Evolutionary conservation across 257 asterid species (phyloP), one percentile per base, ranked within the genome.

Genomic region (Jaltomata sinuosa): DNA sequence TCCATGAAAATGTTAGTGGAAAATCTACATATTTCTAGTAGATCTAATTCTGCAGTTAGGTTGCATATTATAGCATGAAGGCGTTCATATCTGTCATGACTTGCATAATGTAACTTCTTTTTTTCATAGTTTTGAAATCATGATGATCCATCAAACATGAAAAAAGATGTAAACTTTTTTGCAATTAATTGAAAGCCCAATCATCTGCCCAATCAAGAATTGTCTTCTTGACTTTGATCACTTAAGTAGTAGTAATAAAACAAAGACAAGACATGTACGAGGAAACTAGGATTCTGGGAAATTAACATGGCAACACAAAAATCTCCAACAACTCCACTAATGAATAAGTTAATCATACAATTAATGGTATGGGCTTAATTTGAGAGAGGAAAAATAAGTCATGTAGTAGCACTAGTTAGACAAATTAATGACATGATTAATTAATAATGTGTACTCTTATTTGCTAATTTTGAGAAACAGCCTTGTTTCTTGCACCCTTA

Each of bases 311-410:
- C 88, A 84, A 79, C 69, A 64, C 72, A 64, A 27, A 34, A 49
- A 89, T 87, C 90, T 87, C 74, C 89, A 93, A 89, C 93, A 72
- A 91, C 94, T 89, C 93, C 94, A 92, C 94, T 84, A 84, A 59
- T 82, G 74, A 80, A 57, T 21, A 69, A 36, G 52, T 69, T 67
- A 69, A 69, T 69, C 50, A 19, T 19, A 38, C 8, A 59, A 22
- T 22, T 71, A 71, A 71, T 71, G 53, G 9, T 36, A 21, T 69
- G 79, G 53, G 50, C 52, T 69, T 69, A n/a, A 38, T 65, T 85
- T 53, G 87, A 65, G 89, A 88, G 93, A 89, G 93, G 88, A 88
- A 84, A 83, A 88, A n/a, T n/a, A n/a, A 86, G 87, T 91, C 91
- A 84, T 85, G 74, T 80, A 87, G 74, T 80, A 87, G 89, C 94